These are phyloP conservation scores for Pythium guiyangense DNA, from an alignment of 352 stramenopile species.

Conservation along the genomic window DNA sequence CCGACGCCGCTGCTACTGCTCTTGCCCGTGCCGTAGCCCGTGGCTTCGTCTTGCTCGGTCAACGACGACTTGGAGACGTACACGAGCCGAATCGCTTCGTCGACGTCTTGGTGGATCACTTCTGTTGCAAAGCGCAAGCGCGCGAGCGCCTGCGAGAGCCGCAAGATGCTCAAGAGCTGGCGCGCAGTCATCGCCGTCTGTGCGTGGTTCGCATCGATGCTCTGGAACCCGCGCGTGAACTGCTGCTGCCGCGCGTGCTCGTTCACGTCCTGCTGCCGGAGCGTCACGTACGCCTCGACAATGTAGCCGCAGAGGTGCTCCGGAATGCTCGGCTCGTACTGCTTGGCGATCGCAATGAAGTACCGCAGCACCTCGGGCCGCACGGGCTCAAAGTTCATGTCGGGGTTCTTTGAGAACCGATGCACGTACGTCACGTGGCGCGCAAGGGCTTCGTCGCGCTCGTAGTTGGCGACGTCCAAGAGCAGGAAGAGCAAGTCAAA, in stretches of 20 bases:
- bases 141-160: slow-evolving; percentile 95
- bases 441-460: slow-evolving; percentile 90
- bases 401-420: slow-evolving; percentile 83
- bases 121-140: slow-evolving; percentile 94
- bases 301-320: slow-evolving; percentile 96
- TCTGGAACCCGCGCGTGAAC: slow-evolving; percentile 29
- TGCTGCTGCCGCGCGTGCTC: slow-evolving; percentile 76
- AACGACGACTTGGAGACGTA: slow-evolving; percentile 98
- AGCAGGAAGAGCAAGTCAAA: slow-evolving; percentile 99
- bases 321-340: slow-evolving; percentile 85
- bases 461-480: slow-evolving; percentile 93
- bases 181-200: slow-evolving; percentile 98
- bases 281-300: slow-evolving; percentile 97
- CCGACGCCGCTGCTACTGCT: slow-evolving; percentile 15
- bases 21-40: slow-evolving; percentile 13
- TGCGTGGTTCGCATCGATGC: slow-evolving; percentile 67
- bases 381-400: slow-evolving; percentile 90
- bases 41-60: slow-evolving; percentile 82
- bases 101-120: slow-evolving; percentile 96
- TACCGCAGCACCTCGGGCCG: slow-evolving; percentile 90
- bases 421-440: slow-evolving; percentile 93
- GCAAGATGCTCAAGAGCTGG: slow-evolving; percentile 98
- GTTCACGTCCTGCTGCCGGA: slow-evolving; percentile 91
- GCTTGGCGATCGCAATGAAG: slow-evolving; percentile 86
- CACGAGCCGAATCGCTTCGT: slow-evolving; percentile 95